A percentile compares a stretch with the other conserved stretches of the same genome.
These are phyloP conservation scores for Trichophyton benhamiae DNA, from an alignment of 2,329 filamentous ascomycete genomes.

Conservation along the genomic window DNA sequence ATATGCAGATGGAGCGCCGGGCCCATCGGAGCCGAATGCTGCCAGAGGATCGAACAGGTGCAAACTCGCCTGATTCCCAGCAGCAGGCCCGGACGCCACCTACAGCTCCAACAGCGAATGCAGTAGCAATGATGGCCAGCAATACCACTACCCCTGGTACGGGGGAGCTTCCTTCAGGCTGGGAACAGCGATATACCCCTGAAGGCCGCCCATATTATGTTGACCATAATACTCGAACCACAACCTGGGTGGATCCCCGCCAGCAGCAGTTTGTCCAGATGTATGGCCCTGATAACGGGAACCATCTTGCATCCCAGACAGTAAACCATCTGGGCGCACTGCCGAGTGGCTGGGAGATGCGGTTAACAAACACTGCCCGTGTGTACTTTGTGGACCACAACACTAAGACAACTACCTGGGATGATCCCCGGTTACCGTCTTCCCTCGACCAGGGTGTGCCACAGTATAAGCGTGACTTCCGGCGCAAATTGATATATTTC, in stretches of 20 bases:
- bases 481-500: conserved; percentile 98
- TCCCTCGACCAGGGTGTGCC: conserved; percentile 96
- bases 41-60: conserved; percentile 86
- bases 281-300: conserved; percentile 82
- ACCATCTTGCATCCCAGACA: conserved; percentile 60
- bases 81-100: conserved; percentile 23
- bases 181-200: conserved; percentile 92
- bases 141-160: conserved; percentile 88
- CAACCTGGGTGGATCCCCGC: conserved; percentile 94
- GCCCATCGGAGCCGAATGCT: conserved; percentile 91
- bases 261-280: conserved; percentile 97
- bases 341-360: conserved; percentile 99
- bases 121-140: conserved; percentile 81
- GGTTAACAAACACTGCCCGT: conserved; percentile 89
- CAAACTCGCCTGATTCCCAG: conserved; percentile 57
- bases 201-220: conserved; percentile 95
- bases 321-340: conserved; percentile 91
- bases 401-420: conserved; percentile 98
- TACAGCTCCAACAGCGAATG: conserved; percentile 36
- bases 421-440: conserved; percentile 86
- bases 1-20: conserved; percentile 83
- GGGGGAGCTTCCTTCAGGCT: conserved; percentile 85
- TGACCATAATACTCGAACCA: conserved; percentile 95
- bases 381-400: conserved; percentile 99
- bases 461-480: conserved; percentile 98